A percentile compares a stretch with the other conserved stretches of the same genome.
Conservation (phyloP, 2,329 filamentous ascomycete genomes). For the Aplosporella prunicola region DNA sequence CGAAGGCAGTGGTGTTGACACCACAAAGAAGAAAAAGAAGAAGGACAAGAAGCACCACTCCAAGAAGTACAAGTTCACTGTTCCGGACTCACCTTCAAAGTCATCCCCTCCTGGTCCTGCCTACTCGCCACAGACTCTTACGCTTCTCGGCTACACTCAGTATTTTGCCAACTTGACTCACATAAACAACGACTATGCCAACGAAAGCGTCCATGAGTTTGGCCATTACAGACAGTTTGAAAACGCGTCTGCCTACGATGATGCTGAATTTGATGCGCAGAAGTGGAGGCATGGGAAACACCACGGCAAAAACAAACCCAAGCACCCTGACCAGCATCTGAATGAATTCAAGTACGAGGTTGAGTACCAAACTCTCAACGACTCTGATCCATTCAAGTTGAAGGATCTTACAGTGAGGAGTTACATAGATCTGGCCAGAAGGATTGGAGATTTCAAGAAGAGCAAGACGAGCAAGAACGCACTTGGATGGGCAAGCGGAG, state of each 20-base stretch:
- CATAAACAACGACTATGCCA: slow-evolving; percentile 63
- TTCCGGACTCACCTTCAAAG: slow-evolving; percentile 63
- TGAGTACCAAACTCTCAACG: slow-evolving; percentile 69
- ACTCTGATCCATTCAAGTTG: slow-evolving; percentile 65
- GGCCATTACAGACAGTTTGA: neutral
- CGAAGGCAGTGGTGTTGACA: slow-evolving; percentile 46
- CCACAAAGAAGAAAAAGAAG: slow-evolving; percentile 41
- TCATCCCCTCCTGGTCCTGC: slow-evolving; percentile 72
- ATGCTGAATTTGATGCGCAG: slow-evolving; percentile 21
- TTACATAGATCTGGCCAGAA: slow-evolving; percentile 67
- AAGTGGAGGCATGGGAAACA: slow-evolving; percentile 59
- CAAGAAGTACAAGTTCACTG: slow-evolving; percentile 38
- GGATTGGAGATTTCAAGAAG: slow-evolving; percentile 49
- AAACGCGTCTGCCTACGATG: slow-evolving; percentile 17
- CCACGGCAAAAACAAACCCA: slow-evolving; percentile 39
- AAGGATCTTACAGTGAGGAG: slow-evolving; percentile 77
- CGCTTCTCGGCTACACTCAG: slow-evolving; percentile 72
- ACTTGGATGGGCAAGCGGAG: slow-evolving; percentile 11
- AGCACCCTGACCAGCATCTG: slow-evolving; percentile 46
- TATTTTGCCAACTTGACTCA: slow-evolving; percentile 91
- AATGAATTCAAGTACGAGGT: slow-evolving; percentile 64
- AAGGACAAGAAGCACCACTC: slow-evolving; percentile 17
- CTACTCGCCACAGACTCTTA: slow-evolving; percentile 76
- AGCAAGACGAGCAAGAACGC: slow-evolving; percentile 12
- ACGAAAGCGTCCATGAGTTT: neutral